Evolutionary conservation across 2,329 filamentous ascomycete species (phyloP), one percentile per base, ranked within the genome.

Genomic region (Raffaelea arxii): DNA sequence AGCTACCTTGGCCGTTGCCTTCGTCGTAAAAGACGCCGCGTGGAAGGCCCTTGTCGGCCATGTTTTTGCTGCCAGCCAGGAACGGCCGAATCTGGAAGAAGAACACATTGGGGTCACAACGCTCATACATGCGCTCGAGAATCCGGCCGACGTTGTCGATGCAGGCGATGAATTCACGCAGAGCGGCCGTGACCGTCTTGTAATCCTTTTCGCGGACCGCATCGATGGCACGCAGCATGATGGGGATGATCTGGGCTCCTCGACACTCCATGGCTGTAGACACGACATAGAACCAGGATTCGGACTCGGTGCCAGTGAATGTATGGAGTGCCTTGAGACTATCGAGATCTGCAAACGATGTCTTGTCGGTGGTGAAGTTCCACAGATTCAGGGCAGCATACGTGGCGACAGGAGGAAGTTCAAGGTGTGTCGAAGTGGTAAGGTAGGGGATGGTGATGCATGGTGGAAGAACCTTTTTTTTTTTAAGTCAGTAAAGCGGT

Each of bases 281-380:
- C 50, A 96, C 53, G 32, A 92, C 72, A 55, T 90, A 90, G 66
- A 97, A 97, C 91, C 91, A 96, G 56, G 89, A 88, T 64, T 97
- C 91, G 54, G 94, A 89, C 43, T 83, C 67, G 7, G 87, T 92
- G 23, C 88, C 90, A 4, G 89, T 96, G 58, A 95, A 92, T 12
- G 90, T 94, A 58, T 84, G 76, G 10, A 90, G 72, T 0, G 82
- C 83, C 19, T 75, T 70, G 11, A 96, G 70, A 43, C 84, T 80
- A 49, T 86, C 77, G 10, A 91, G 68, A 48, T 78, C 69, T 53
- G 81, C 76, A 24, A 84, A 47, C 11, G 39, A 23, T 2, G 22
- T 19, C 16, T n/a, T 1, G 12, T 14, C 12, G 37, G 63, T 60
- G 51, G 77, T 73, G 65, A 86, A 96, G 65, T 97, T 97, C 90